Percentiles rank a stretch among this genome's conserved stretches.
Evolutionary conservation across 106 monocot genomes (phyloP).

Genomic region (Alisma plantagoaquatica): DNA sequence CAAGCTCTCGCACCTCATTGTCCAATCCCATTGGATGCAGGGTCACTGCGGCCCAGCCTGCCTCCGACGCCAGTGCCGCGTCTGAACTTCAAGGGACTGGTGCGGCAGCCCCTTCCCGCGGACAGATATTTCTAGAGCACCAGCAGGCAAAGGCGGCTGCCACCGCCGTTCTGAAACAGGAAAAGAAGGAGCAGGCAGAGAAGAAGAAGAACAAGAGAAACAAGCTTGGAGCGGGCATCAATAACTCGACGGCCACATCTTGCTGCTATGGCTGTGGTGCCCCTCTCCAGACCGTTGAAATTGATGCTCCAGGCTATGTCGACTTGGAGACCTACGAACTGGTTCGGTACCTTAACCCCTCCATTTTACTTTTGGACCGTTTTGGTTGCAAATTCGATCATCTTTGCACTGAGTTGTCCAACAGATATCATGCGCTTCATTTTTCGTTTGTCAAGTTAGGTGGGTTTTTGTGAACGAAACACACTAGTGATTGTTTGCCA

Average conservation of each 20-base stretch:
- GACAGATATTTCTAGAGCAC: slow-evolving; percentile 62
- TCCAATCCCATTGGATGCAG: slow-evolving; percentile 19
- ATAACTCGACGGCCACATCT: slow-evolving; percentile 13
- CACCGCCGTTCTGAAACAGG: slow-evolving; percentile 32
- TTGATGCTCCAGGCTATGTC: slow-evolving; percentile 77
- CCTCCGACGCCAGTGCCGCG: slow-evolving; percentile 1
- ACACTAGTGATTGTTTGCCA: not conserved
- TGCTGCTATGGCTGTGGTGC: slow-evolving; percentile 96
- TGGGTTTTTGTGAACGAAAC: not conserved
- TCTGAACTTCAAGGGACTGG: slow-evolving; percentile 52
- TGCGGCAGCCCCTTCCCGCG: slow-evolving; percentile 85
- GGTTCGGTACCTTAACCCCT: no score
- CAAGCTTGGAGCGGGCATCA: slow-evolving; percentile 1
- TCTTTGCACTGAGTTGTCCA: no score
- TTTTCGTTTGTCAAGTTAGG: not conserved
- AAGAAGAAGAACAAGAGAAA: slow-evolving; percentile 23
- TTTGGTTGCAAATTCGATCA: no score
- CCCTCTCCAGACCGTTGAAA: slow-evolving; percentile 49
- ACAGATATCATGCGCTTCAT: no score
- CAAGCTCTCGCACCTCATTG: no score
- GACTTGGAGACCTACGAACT: slow-evolving; percentile 64
- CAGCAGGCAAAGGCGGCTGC: slow-evolving; percentile 33
- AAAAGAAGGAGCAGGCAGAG: slow-evolving; percentile 19
- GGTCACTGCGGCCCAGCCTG: slow-evolving; percentile 6
- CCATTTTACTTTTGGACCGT: no score